These are phyloP conservation scores for Aspergillus nomiae DNA, from an alignment of 2,329 filamentous ascomycete genomes.

Conservation along the genomic window DNA sequence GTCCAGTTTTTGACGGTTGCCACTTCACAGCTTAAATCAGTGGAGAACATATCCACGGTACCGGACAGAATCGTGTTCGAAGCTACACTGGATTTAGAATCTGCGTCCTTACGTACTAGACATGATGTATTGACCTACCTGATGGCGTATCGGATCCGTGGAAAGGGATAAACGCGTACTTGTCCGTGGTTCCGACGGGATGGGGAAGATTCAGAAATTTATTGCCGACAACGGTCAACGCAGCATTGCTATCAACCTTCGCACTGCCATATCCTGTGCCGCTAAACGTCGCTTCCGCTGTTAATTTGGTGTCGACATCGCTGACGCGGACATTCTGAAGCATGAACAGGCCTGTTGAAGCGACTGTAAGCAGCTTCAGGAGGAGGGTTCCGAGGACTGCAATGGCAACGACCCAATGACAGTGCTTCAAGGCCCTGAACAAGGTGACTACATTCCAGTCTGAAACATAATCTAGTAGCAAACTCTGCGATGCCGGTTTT, in stretches of 20 bases:
- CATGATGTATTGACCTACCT: not conserved
- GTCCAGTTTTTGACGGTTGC: slow-evolving; percentile 11
- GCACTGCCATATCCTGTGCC: not conserved
- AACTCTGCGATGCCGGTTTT: not conserved
- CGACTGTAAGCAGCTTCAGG: slow-evolving; percentile 8
- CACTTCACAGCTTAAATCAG: slow-evolving; percentile 8
- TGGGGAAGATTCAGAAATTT: not conserved
- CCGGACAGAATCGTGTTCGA: slow-evolving; percentile 4
- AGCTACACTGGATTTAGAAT: not conserved
- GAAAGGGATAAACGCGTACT: slow-evolving; percentile 14
- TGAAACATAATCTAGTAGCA: slow-evolving; percentile 16
- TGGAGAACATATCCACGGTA: slow-evolving; percentile 7
- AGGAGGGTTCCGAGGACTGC: slow-evolving; percentile 10
- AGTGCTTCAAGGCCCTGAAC: not conserved
- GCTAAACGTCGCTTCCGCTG: slow-evolving; percentile 1
- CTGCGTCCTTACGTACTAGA: too few relatives aligned
- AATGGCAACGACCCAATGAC: not conserved
- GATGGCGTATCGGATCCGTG: not conserved
- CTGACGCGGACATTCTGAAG: slow-evolving; percentile 5
- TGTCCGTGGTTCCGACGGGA: slow-evolving; percentile 11
- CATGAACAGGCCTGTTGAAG: slow-evolving; percentile 15
- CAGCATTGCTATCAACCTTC: not conserved
- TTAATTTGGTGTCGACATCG: not conserved
- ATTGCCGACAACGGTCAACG: slow-evolving; percentile 4
- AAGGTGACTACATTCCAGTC: slow-evolving; percentile 12